Evolutionary conservation across 257 asterid genomes (phyloP).

Genomic region (Scutellaria galericulata): DNA sequence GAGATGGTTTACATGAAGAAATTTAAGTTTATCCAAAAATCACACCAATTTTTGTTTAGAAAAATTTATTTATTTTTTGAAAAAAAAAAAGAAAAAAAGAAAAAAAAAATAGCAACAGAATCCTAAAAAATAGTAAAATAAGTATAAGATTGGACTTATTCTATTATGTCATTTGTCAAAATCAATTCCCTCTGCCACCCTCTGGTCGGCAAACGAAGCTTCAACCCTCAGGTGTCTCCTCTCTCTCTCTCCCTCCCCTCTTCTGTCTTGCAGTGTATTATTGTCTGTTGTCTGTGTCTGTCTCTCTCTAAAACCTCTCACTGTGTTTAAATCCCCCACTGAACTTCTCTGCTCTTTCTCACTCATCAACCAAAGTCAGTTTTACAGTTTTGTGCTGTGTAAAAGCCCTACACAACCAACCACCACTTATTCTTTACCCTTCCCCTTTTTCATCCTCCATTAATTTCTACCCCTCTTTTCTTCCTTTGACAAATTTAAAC

Average conservation of each 20-base stretch:
- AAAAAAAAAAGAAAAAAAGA: neutral
- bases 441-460: conserved; percentile 27
- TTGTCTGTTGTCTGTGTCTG: conserved; percentile 37
- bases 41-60: neutral
- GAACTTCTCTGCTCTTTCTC: conserved; percentile 23
- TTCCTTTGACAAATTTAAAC: conserved; percentile 26
- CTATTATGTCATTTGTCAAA: conserved; percentile 34
- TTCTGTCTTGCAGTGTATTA: conserved; percentile 24
- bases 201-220: conserved; percentile 49
- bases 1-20: too few relatives aligned
- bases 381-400: conserved; percentile 36
- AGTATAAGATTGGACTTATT: conserved; percentile 6
- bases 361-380: conserved; percentile 24
- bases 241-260: conserved; percentile 14
- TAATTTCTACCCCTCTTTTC: neutral
- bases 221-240: conserved; percentile 42
- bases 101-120: neutral
- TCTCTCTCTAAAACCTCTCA: conserved; percentile 4
- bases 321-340: conserved; percentile 28
- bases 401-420: conserved; percentile 41
- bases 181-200: conserved; percentile 48
- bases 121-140: neutral
- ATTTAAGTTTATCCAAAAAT: too few relatives aligned
- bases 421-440: conserved; percentile 31
- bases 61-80: too few relatives aligned